Percentiles rank a stretch among this genome's conserved stretches.
Evolutionary conservation across 495 filamentous ascomycete genomes (phyloP).

Genomic region (Wilcoxina mikolae): DNA sequence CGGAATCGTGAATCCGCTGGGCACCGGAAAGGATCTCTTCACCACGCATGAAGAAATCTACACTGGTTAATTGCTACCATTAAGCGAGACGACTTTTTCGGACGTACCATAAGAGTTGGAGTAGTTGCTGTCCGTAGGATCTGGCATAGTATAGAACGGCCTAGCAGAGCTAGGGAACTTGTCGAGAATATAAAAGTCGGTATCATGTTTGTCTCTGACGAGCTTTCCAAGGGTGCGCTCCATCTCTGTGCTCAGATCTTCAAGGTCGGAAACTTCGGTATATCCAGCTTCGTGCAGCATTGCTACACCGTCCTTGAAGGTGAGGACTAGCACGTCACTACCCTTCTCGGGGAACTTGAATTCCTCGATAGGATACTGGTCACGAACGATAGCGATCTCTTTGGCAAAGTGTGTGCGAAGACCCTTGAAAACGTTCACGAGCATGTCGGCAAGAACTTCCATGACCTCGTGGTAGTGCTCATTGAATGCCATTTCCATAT

Average conservation of each 20-base stretch:
- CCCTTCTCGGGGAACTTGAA: slow-evolving; percentile 64
- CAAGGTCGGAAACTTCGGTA: slow-evolving; percentile 49
- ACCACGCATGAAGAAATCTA: slow-evolving; percentile 81
- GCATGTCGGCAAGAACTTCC: slow-evolving; percentile 62
- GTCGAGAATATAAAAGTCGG: slow-evolving; percentile 90
- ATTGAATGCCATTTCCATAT: slow-evolving; percentile 93
- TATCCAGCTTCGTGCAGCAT: slow-evolving; percentile 73
- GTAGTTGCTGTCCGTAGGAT: slow-evolving; percentile 50
- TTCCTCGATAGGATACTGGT: slow-evolving; percentile 44
- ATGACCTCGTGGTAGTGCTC: slow-evolving; percentile 79
- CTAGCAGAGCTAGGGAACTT: slow-evolving; percentile 74
- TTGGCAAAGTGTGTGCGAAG: slow-evolving; percentile 52
- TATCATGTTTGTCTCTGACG: slow-evolving; percentile 69
- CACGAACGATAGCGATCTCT: slow-evolving; percentile 54
- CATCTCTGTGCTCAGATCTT: slow-evolving; percentile 70
- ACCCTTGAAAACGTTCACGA: slow-evolving; percentile 76
- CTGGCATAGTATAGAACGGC: slow-evolving; percentile 91
- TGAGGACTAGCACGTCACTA: slow-evolving; percentile 64
- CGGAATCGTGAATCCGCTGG: slow-evolving; percentile 75
- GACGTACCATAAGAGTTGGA: slow-evolving; percentile 63
- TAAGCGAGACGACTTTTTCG: neutral
- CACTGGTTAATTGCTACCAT: neutral
- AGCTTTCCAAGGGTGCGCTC: slow-evolving; percentile 75
- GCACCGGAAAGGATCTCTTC: slow-evolving; percentile 87
- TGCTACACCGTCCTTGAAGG: slow-evolving; percentile 62